These are phyloP conservation scores for Eremochloa ophiuroides DNA, from an alignment of 176 grass and related monocot genomes.

Conservation along the genomic window DNA sequence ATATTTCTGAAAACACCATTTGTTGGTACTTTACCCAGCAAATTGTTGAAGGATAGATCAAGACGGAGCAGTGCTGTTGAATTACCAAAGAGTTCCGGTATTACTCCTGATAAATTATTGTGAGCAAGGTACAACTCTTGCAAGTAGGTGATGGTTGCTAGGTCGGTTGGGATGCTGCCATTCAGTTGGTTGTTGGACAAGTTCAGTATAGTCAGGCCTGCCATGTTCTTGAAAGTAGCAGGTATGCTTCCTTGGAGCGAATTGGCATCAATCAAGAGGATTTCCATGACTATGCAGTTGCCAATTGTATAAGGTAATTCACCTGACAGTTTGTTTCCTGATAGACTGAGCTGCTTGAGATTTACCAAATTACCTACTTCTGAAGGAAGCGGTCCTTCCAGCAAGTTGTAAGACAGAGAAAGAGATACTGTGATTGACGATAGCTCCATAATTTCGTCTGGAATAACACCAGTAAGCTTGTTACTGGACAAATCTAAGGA, in stretches of 20 bases:
- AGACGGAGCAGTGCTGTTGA: neutral
- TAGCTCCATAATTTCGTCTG: neutral
- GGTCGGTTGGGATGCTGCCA: neutral
- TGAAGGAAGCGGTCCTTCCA: neutral
- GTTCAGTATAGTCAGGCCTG: slow-evolving; percentile 20
- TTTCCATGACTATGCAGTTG: slow-evolving; percentile 17
- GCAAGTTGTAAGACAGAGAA: neutral
- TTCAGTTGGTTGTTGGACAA: slow-evolving; percentile 20
- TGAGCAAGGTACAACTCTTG: slow-evolving; percentile 15
- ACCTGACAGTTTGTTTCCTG: slow-evolving; percentile 19
- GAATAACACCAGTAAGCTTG: neutral
- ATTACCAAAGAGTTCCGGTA: slow-evolving; percentile 11
- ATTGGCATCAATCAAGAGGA: slow-evolving; percentile 25
- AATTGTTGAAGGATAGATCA: slow-evolving; percentile 35
- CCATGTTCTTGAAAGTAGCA: neutral
- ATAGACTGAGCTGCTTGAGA: neutral
- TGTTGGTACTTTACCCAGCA: slow-evolving; percentile 26
- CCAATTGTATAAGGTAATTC: slow-evolving; percentile 24
- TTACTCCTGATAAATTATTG: slow-evolving; percentile 25
- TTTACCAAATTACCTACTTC: neutral
- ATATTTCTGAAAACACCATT: slow-evolving; percentile 29
- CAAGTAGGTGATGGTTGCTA: neutral
- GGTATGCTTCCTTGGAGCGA: slow-evolving; percentile 37
- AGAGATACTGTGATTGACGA: neutral
- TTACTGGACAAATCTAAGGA: neutral